Conservation (phyloP, 1,284 basidiomycete genomes). For the Volvariella volvacea region DNA sequence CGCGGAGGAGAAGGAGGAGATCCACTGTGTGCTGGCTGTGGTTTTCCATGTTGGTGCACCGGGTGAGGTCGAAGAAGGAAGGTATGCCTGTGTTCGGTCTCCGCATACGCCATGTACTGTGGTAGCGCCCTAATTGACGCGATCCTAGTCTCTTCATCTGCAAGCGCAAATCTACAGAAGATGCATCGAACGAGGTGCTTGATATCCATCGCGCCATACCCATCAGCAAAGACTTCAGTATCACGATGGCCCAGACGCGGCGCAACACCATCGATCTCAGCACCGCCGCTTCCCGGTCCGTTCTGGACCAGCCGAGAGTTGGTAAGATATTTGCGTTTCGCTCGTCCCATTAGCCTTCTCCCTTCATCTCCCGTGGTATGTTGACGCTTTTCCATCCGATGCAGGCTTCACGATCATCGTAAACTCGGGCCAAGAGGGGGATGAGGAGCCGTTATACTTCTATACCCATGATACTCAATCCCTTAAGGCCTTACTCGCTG, state of each 20-base stretch:
- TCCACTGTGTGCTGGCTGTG: slow-evolving; percentile 28
- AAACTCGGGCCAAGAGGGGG: slow-evolving; percentile 7
- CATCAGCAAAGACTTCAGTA: slow-evolving; percentile 42
- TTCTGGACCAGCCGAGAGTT: slow-evolving; percentile 22
- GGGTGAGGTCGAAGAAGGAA: slow-evolving; percentile 28
- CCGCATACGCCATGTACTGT: background rate
- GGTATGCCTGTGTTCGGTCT: slow-evolving; percentile 17
- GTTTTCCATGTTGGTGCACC: slow-evolving; percentile 30
- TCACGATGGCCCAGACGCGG: slow-evolving; percentile 45
- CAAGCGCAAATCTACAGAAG: slow-evolving; percentile 22
- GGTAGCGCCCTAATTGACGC: background rate
- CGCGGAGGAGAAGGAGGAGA: background rate
- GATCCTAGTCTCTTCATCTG: slow-evolving; percentile 38
- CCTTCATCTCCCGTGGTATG: background rate
- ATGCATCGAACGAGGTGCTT: slow-evolving; percentile 19
- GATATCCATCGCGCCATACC: slow-evolving; percentile 44
- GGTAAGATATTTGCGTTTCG: slow-evolving; percentile 17
- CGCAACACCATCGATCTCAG: slow-evolving; percentile 21
- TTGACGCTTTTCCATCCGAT: no score
- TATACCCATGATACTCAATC: slow-evolving; percentile 39
- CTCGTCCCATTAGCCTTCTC: no score
- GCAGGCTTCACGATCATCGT: slow-evolving; percentile 7
- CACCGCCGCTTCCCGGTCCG: slow-evolving; percentile 12
- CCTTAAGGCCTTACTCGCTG: slow-evolving; percentile 35
- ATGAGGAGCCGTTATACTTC: slow-evolving; percentile 31